Conservation (phyloP, 345 rosid genomes). For the Eucalyptus fibrosa region DNA sequence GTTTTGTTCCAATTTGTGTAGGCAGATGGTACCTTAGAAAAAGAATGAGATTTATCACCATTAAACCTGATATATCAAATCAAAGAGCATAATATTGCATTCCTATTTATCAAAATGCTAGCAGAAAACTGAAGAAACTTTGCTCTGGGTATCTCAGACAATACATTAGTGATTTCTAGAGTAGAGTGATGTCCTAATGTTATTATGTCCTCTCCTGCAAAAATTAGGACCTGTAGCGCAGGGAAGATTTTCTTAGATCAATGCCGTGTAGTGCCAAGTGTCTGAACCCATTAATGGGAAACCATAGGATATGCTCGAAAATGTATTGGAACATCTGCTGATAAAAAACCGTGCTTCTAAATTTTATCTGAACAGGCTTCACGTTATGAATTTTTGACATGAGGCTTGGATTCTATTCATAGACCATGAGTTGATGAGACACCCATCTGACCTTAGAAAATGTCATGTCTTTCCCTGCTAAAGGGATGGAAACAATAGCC, state of each 20-base stretch:
- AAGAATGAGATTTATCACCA: background rate
- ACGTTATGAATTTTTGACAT: background rate
- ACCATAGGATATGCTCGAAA: background rate
- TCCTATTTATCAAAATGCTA: background rate
- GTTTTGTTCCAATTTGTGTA: background rate
- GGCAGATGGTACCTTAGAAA: background rate
- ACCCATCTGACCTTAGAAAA: background rate
- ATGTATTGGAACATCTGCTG: background rate
- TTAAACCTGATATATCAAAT: background rate
- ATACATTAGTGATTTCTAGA: background rate
- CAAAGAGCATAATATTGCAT: background rate
- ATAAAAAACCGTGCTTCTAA: background rate
- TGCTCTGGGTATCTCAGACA: background rate
- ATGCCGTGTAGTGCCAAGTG: background rate
- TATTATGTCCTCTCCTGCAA: background rate
- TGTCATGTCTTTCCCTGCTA: background rate
- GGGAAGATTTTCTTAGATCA: background rate
- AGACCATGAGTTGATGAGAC: background rate
- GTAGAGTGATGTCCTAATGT: background rate
- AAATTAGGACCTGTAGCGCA: background rate
- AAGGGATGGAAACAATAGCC: background rate
- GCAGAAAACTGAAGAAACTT: background rate
- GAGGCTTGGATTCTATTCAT: background rate
- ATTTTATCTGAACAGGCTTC: background rate
- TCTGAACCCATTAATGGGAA: background rate